Conservation (phyloP, 768 basidiomycete species). For the Serendipita sp. region DNA sequence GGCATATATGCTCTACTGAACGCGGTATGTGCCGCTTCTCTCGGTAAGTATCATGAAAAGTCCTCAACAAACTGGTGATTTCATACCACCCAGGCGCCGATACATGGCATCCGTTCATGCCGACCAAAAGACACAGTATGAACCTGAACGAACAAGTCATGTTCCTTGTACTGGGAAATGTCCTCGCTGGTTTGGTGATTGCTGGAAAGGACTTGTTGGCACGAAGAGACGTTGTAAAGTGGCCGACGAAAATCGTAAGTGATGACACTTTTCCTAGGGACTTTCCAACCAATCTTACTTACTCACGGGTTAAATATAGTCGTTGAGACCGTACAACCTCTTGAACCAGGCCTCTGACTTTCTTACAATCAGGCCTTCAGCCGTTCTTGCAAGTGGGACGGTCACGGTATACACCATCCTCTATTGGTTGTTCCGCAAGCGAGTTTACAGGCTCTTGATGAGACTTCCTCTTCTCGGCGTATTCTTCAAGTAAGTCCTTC, state of each 20-base stretch:
- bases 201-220: not conserved
- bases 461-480: not conserved
- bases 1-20: not conserved
- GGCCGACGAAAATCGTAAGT: not conserved
- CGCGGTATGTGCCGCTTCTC: not conserved
- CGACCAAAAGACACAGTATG: not conserved
- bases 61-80: not conserved
- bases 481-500: constrained; percentile 4
- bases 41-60: not conserved
- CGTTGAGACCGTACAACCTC: not conserved
- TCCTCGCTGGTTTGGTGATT: not conserved
- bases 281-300: not conserved
- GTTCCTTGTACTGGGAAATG: not conserved
- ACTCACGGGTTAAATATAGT: not conserved
- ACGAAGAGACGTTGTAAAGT: not conserved
- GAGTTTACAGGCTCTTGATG: not conserved
- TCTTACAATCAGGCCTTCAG: not conserved
- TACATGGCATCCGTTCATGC: not conserved
- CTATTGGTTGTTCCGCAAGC: not conserved
- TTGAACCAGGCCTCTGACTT: not conserved
- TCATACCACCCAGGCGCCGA: not conserved
- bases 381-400: not conserved
- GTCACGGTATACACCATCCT: not conserved
- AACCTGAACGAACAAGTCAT: constrained; percentile 1
- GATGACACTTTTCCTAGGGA: not conserved